A percentile compares a stretch with the other conserved stretches of the same genome.
Conservation (phyloP, 108 stramenopile genomes). For the Cyclotella kingstonii region DNA sequence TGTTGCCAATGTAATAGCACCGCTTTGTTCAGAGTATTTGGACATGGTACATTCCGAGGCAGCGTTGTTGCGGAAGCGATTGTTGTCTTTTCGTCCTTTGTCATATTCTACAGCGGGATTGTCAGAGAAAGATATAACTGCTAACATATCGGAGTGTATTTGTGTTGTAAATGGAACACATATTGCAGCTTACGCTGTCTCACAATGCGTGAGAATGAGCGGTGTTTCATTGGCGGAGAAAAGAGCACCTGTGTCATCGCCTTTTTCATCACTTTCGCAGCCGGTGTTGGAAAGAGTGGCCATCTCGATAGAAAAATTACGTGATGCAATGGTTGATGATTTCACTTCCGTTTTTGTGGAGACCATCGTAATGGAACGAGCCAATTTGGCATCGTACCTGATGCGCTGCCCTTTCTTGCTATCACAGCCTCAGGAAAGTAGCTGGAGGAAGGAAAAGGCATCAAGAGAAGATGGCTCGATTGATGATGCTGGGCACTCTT, state of each 20-base stretch:
- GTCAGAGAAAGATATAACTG: constrained; percentile 31
- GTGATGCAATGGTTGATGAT: constrained; percentile 68
- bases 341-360: constrained; percentile 64
- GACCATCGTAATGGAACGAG: constrained; percentile 67
- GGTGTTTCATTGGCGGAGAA: neutral
- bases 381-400: constrained; percentile 70
- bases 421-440: constrained; percentile 9
- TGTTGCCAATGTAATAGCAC: constrained; percentile 57
- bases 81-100: constrained; percentile 15
- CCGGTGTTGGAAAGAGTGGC: constrained; percentile 63
- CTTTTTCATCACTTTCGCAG: constrained; percentile 1
- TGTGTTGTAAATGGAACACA: constrained; percentile 71
- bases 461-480: neutral
- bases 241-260: neutral
- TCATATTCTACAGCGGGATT: neutral
- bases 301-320: constrained; percentile 55
- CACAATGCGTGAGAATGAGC: constrained; percentile 9
- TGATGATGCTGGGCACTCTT: constrained; percentile 3
- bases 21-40: constrained; percentile 63
- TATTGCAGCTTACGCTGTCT: constrained; percentile 44
- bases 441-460: constrained; percentile 20
- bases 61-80: constrained; percentile 43
- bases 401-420: constrained; percentile 67
- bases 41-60: constrained; percentile 71
- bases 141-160: constrained; percentile 62